Percentiles rank a stretch among this genome's conserved stretches.
These are phyloP conservation scores for Gnetum montanum DNA, from an alignment of 75 land plant species.

Conservation along the genomic window DNA sequence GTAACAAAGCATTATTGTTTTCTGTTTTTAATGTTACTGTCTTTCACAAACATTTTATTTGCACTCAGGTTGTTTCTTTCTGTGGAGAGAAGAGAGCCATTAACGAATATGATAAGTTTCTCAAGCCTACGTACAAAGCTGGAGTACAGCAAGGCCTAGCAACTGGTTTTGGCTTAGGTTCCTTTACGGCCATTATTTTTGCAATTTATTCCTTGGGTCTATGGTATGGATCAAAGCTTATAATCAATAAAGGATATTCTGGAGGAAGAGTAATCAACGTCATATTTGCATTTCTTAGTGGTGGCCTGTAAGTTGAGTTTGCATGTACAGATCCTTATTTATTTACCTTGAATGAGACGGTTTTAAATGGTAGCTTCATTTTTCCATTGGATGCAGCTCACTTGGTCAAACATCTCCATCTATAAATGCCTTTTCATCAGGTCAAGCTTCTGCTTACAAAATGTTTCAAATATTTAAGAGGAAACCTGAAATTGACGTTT, in stretches of 20 bases:
- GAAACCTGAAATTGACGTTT: constrained; percentile 83
- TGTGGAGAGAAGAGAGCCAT: constrained; percentile 83
- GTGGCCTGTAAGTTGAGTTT: constrained; percentile 62
- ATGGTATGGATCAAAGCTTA: constrained; percentile 75
- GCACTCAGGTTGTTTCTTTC: constrained; percentile 68
- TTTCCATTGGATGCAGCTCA: constrained; percentile 29
- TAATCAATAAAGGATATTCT: constrained; percentile 45
- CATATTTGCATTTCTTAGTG: constrained; percentile 75
- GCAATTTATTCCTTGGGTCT: constrained; percentile 59
- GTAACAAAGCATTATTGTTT: no score
- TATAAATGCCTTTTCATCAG: constrained; percentile 69
- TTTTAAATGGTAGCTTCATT: not conserved
- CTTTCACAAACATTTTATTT: no score
- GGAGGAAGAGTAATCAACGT: constrained; percentile 77
- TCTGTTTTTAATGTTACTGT: no score
- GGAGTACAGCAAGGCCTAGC: constrained; percentile 54
- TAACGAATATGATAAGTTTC: constrained; percentile 40
- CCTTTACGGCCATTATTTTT: constrained; percentile 36
- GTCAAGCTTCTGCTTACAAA: constrained; percentile 90
- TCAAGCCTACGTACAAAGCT: constrained; percentile 53
- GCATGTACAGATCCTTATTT: not conserved
- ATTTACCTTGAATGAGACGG: not conserved
- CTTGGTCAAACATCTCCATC: constrained; percentile 88
- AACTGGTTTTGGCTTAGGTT: constrained; percentile 66
- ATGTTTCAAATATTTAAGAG: constrained; percentile 87